phyloP scores from a whole-genome alignment of 495 filamentous ascomycete genomes.

The Xylaria sp. region DNA sequence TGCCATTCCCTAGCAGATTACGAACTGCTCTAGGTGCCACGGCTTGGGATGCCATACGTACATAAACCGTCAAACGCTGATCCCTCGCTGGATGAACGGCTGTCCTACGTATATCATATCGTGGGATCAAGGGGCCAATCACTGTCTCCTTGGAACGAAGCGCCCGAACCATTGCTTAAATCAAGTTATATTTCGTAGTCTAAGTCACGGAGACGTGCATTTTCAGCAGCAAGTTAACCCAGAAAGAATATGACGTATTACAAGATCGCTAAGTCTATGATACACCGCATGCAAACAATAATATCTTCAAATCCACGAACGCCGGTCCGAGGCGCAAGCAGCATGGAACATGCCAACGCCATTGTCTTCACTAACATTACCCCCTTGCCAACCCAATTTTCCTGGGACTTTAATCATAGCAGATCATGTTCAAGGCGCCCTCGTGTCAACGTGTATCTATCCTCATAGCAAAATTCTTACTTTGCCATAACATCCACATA shows the following conservation, averaged over 20 bases:
- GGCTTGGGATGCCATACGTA: not conserved
- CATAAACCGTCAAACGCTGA: no score
- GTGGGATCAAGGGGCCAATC: not conserved
- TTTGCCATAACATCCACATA: slow-evolving; percentile 95
- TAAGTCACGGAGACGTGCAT: not conserved
- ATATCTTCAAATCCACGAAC: slow-evolving; percentile 14
- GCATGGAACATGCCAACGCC: slow-evolving; percentile 8
- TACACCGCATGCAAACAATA: slow-evolving; percentile 22
- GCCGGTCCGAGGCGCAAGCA: slow-evolving; percentile 3
- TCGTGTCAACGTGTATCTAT: not conserved
- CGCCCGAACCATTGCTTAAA: no score
- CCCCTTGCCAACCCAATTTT: slow-evolving; percentile 25
- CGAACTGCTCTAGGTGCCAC: not conserved
- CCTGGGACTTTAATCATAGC: slow-evolving; percentile 20
- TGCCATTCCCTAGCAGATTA: not conserved
- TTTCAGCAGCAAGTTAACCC: not conserved
- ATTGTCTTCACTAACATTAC: not conserved
- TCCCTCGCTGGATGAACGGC: not conserved
- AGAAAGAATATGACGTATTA: slow-evolving; percentile 34
- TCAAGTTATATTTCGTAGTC: not conserved
- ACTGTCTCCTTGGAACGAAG: not conserved
- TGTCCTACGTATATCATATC: not conserved
- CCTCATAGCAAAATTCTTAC: slow-evolving; percentile 34
- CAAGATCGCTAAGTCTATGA: slow-evolving; percentile 41
- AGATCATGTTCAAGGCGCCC: not conserved